phyloP scores from a whole-genome alignment of 2,329 filamentous ascomycete species.

The Acrocalymma vagum region DNA sequence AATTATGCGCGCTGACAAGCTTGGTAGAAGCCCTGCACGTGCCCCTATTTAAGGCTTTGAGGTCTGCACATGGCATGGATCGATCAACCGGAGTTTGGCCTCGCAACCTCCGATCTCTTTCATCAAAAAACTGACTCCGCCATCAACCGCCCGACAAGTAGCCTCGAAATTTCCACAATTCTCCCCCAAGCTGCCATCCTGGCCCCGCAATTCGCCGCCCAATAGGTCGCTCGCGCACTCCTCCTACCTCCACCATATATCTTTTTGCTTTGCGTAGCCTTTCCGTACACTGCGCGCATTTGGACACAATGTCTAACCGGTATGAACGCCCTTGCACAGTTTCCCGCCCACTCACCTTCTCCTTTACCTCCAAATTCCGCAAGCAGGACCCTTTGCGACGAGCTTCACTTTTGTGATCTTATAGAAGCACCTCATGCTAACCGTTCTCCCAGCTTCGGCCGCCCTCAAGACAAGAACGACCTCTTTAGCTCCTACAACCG shows the following conservation, averaged over 20 bases:
- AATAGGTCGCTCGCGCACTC: background rate
- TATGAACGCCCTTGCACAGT: conserved; percentile 6
- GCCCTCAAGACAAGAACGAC: conserved; percentile 41
- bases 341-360: background rate
- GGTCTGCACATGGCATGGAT: too few species aligned
- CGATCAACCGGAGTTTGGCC: conserved; percentile 22
- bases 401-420: too few species aligned
- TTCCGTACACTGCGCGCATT: too few species aligned
- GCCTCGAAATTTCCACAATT: conserved; percentile 24
- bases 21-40: too few species aligned
- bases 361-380: too few species aligned
- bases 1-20: too few species aligned
- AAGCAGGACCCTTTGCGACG: too few species aligned
- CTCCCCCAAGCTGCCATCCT: conserved; percentile 6
- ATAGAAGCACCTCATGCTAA: too few species aligned
- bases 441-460: conserved; percentile 41
- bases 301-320: conserved; percentile 33
- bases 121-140: conserved; percentile 15
- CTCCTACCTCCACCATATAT: conserved; percentile 1
- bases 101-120: conserved; percentile 20
- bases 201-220: background rate
- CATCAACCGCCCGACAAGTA: conserved; percentile 21
- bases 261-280: too few species aligned
- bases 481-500: conserved; percentile 52
- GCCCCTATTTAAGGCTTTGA: too few species aligned